phyloP scores from a whole-genome alignment of 768 basidiomycete species.

The Leccinum barrowsii region DNA sequence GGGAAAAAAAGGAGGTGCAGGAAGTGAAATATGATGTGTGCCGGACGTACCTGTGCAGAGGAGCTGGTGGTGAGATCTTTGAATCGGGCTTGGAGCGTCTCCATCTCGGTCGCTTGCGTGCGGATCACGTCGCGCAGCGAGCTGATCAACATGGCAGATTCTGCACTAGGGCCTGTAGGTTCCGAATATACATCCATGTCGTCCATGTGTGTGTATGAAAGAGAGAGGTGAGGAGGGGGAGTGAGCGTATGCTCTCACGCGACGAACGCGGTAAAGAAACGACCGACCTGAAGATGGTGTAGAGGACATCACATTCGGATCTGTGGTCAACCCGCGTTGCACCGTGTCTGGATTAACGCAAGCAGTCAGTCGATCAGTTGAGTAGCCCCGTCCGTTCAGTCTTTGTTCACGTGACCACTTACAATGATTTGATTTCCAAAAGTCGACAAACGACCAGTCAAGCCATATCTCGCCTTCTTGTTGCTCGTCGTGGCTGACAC shows the following conservation, averaged over 20 bases:
- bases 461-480: slow-evolving; percentile 93
- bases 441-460: slow-evolving; percentile 97
- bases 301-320: slow-evolving; percentile 61
- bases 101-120: slow-evolving; percentile 79
- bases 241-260: neutral
- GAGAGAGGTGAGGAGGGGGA: neutral
- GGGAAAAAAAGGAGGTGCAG: neutral
- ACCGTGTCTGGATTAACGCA: slow-evolving; percentile 47
- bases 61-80: slow-evolving; percentile 37
- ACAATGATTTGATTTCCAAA: slow-evolving; percentile 99
- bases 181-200: neutral
- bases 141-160: slow-evolving; percentile 75
- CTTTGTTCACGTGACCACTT: slow-evolving; percentile 25
- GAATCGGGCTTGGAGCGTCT: slow-evolving; percentile 58
- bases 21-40: neutral
- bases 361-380: neutral
- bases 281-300: slow-evolving; percentile 52
- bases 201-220: neutral
- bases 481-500: slow-evolving; percentile 32
- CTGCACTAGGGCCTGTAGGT: slow-evolving; percentile 58
- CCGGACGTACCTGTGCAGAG: slow-evolving; percentile 36
- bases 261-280: neutral
- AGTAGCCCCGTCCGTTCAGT: neutral
- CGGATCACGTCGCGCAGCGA: slow-evolving; percentile 83
- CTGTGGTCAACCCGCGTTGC: slow-evolving; percentile 66